These are phyloP conservation scores for Daldinia vernicosa DNA, from an alignment of 495 filamentous ascomycete species.

Conservation along the genomic window DNA sequence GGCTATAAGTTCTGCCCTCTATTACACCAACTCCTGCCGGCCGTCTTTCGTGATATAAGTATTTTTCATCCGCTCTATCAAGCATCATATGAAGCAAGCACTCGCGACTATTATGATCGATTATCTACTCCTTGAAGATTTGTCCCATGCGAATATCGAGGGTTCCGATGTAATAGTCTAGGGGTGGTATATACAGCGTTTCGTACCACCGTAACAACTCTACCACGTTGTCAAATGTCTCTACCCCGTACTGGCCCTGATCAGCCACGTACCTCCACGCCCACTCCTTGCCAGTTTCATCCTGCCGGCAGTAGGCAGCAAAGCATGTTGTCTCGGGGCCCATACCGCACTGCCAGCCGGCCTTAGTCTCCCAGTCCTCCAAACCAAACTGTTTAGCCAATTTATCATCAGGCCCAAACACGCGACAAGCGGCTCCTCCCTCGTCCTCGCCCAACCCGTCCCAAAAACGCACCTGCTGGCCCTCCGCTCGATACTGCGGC, in stretches of 20 bases:
- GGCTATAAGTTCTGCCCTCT: too few species aligned
- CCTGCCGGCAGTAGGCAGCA: constrained; percentile 14
- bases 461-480: constrained; percentile 22
- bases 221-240: constrained; percentile 24
- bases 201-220: constrained; percentile 20
- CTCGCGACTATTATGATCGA: too few species aligned
- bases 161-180: neutral
- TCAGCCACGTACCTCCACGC: constrained; percentile 21
- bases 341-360: constrained; percentile 19
- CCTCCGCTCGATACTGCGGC: constrained; percentile 19
- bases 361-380: constrained; percentile 4
- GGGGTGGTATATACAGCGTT: constrained; percentile 7
- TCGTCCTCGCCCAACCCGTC: constrained; percentile 7
- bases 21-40: too few species aligned
- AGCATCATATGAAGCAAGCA: too few species aligned
- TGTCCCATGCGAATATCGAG: neutral
- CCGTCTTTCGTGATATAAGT: too few species aligned
- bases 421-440: neutral
- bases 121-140: neutral
- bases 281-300: constrained; percentile 12
- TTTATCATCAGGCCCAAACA: constrained; percentile 6
- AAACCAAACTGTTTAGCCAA: neutral
- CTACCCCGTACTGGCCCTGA: constrained; percentile 13
- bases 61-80: too few species aligned
- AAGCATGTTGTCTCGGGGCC: constrained; percentile 21